Evolutionary conservation across 2,329 filamentous ascomycete genomes (phyloP), one percentile per base, ranked within the genome.

Genomic region (Aspergillus sp.): DNA sequence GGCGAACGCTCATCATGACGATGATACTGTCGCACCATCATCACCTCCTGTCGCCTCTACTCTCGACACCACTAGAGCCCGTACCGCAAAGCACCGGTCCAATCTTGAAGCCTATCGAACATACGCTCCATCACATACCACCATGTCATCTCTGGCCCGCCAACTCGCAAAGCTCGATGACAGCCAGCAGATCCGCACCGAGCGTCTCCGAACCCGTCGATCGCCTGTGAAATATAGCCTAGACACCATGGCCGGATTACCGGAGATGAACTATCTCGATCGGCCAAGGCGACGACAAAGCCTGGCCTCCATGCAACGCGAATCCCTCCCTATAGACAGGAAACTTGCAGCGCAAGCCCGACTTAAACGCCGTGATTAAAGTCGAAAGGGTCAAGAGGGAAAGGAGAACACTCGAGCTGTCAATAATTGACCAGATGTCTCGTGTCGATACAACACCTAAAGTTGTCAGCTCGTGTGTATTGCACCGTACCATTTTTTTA

Each of bases 291-390:
- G 62, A 52, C 52, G 59, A 38, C 56, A 62, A 16, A 64, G 58
- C 2, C 47, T 66, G 3, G 47, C 57, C 16, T 57, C 60, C 50
- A 14, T 62, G 8, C 59, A 60, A 20, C 58, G 61, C 10, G 65
- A 67, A 20, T 49, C 54, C 4, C 53, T 71, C 10, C 57, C 68
- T 4, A 52, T 68, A 2, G 71, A 74, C 26, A 64, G 71, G 19
- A 47, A 63, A 48, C 60, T 69, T 3, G 67, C 67, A 9, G 70
- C 71, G 3, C 62, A 68, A 50, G 67, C 65, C n/a, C 62, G 71
- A 35, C 60, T 73, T 11, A 66, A 65, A 43, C 65, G 63, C 40
- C 68, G 64, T 52, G 58, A 60, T 42, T 58, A 65, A 24, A 58
- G 48, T 26, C 60, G 60, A 17, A 66, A 60, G 55, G 47, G 46